Base-by-base conservation (phyloP, 139 green algal species). In the Penium margaritaceum region DNA sequence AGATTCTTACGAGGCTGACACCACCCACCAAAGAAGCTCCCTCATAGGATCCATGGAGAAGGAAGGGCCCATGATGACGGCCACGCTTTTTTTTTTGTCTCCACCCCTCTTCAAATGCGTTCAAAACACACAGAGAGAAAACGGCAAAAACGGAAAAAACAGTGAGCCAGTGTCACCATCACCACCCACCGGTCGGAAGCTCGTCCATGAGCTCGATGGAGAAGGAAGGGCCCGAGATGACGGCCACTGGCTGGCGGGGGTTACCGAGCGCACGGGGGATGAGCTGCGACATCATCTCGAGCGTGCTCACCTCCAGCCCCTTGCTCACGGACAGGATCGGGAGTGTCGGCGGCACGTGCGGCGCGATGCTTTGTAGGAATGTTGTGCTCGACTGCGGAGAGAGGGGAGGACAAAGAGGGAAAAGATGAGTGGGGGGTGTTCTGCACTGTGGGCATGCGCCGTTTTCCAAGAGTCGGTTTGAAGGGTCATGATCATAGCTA, bases 291-390 rank as follows among this genome's bases (percentile, higher is more conserved):
- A 99, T 96, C 84, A 95, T 92, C 73, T 88, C 72, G 21, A 90
- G 88, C 0, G 76, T 95, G 36, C 80, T 84, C 27, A 91, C 76
- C 75, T 97, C 90, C 24, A 94, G 75, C 0, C 90, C 94, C 74
- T 99, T 99, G 84, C 80, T 91, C 17, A 99, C 89, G 43, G 85
- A 95, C 44, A 98, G 85, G 72, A 99, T 90, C 32, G 94, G 92
- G 43, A 97, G 78, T 38, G 74, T 79, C 3, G 83, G 72, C 0
- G 89, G 87, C 32, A 99, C 83, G 57, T 91, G 47, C 34, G 43
- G 1, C 38, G 73, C 73, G 37, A 80, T 68, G 39, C 21, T 30
- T 51, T 67, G 29, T 5, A 80, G 51, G 73, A 80, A 80, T 15
- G 58, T 57, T 6, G 70, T 19, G 1, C 63, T 70, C 5, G 34